A percentile compares a stretch with the other conserved stretches of the same genome.
These are phyloP conservation scores for Aspergillus fischeri DNA, from an alignment of 2,329 filamentous ascomycete genomes.

Conservation along the genomic window DNA sequence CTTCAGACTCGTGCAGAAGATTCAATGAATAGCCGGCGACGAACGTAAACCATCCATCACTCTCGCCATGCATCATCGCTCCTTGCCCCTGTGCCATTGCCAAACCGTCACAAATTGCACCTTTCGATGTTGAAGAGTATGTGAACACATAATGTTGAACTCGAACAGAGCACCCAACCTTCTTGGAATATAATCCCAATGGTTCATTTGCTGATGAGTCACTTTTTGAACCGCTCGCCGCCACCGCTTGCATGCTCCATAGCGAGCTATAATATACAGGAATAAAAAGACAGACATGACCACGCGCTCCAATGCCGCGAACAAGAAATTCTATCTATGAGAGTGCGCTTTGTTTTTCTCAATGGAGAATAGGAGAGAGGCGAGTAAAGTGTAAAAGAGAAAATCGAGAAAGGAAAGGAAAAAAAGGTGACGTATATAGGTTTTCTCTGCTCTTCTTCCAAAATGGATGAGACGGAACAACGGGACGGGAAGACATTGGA, in stretches of 20 bases:
- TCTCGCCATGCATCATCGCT: background rate
- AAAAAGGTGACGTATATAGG: background rate
- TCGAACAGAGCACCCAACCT: conserved; percentile 6
- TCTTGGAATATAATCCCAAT: conserved; percentile 8
- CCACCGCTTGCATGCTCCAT: conserved; percentile 12
- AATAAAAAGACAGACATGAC: conserved; percentile 12
- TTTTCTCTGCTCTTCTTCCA: conserved; percentile 3
- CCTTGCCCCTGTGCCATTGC: background rate
- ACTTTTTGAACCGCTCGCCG: conserved; percentile 19
- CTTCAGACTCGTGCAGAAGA: background rate
- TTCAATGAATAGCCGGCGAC: too few species aligned
- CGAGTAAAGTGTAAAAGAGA: conserved; percentile 2
- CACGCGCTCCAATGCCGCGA: conserved; percentile 7
- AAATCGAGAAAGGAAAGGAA: conserved; percentile 3
- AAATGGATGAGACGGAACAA: conserved; percentile 14
- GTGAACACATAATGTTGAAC: background rate
- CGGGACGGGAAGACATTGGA: conserved; percentile 12
- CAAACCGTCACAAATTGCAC: background rate
- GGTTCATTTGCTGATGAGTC: conserved; percentile 11
- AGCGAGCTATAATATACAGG: conserved; percentile 21
- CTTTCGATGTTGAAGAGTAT: conserved; percentile 2
- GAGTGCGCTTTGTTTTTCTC: background rate
- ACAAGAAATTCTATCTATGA: conserved; percentile 17
- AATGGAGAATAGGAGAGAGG: conserved; percentile 4
- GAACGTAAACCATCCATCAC: background rate